Evolutionary conservation across 179 eudicot genomes (phyloP).

Genomic region (Nepenthes alata): DNA sequence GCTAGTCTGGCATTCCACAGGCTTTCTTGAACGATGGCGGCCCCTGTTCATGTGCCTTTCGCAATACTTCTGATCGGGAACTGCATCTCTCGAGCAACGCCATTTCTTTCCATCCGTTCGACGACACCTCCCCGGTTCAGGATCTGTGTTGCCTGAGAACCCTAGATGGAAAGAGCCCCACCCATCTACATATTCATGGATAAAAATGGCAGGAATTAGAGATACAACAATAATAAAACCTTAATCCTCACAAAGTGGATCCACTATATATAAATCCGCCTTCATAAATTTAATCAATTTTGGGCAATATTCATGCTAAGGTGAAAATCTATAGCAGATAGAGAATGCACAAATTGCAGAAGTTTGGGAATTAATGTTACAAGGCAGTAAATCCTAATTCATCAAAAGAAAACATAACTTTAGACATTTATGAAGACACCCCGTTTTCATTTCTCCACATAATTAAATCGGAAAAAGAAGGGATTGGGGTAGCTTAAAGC

Average conservation of each 20-base stretch:
- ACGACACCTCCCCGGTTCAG: constrained; percentile 96
- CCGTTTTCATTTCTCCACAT: too few species aligned
- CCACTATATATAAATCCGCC: too few species aligned
- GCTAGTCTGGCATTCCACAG: constrained; percentile 94
- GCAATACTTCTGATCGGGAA: constrained; percentile 84
- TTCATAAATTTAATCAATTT: too few species aligned
- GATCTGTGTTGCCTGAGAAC: constrained; percentile 66
- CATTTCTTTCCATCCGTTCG: constrained; percentile 97
- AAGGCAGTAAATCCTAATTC: too few species aligned
- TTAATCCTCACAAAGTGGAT: neutral
- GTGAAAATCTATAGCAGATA: too few species aligned
- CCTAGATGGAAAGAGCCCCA: constrained; percentile 84
- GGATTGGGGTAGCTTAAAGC: neutral
- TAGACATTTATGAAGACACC: too few species aligned
- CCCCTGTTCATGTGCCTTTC: constrained; percentile 94
- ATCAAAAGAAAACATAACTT: too few species aligned
- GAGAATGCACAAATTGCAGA: too few species aligned
- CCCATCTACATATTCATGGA: constrained; percentile 36
- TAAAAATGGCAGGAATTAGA: neutral
- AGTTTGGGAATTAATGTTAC: too few species aligned
- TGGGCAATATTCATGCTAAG: too few species aligned
- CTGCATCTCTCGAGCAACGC: constrained; percentile 94
- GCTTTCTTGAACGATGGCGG: constrained; percentile 99
- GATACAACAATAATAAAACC: neutral
- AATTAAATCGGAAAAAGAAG: neutral